Evolutionary conservation across 768 basidiomycete genomes (phyloP).

Genomic region (Mycena rosella): DNA sequence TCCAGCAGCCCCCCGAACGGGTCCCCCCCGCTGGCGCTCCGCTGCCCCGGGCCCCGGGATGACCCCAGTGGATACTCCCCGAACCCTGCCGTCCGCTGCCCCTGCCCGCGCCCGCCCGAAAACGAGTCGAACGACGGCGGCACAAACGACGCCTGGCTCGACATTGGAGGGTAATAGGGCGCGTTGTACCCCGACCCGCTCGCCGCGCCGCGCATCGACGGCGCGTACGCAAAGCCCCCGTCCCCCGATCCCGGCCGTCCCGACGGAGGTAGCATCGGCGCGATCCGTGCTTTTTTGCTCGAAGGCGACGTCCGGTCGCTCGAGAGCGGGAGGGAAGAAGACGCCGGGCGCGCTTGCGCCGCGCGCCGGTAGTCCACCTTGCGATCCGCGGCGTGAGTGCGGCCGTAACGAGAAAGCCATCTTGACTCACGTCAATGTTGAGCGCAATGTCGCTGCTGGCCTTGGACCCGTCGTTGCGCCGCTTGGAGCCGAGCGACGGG

Average conservation of each 20-base stretch:
- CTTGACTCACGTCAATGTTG: constrained; percentile 31
- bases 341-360: constrained; percentile 13
- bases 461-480: constrained; percentile 27
- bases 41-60: constrained; percentile 24
- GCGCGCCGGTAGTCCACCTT: constrained; percentile 30
- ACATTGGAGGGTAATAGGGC: constrained; percentile 20
- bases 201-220: constrained; percentile 32
- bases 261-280: constrained; percentile 29
- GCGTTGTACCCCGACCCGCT: constrained; percentile 27
- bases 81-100: constrained; percentile 19
- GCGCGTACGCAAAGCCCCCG: constrained; percentile 31
- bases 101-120: constrained; percentile 14
- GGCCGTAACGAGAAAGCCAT: background rate
- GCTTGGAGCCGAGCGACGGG: constrained; percentile 27
- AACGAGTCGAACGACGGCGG: constrained; percentile 29
- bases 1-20: constrained; percentile 35
- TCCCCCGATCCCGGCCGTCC: background rate
- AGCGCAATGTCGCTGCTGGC: constrained; percentile 19
- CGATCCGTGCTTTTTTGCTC: constrained; percentile 35
- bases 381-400: no score
- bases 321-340: constrained; percentile 31
- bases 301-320: constrained; percentile 35
- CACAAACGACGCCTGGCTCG: constrained; percentile 18
- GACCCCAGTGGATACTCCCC: constrained; percentile 19
- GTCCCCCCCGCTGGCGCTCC: constrained; percentile 24